Percentiles rank a stretch among this genome's conserved stretches.
Conservation (phyloP, 164 flowering plant species). For the Vitis vinifera region DNA sequence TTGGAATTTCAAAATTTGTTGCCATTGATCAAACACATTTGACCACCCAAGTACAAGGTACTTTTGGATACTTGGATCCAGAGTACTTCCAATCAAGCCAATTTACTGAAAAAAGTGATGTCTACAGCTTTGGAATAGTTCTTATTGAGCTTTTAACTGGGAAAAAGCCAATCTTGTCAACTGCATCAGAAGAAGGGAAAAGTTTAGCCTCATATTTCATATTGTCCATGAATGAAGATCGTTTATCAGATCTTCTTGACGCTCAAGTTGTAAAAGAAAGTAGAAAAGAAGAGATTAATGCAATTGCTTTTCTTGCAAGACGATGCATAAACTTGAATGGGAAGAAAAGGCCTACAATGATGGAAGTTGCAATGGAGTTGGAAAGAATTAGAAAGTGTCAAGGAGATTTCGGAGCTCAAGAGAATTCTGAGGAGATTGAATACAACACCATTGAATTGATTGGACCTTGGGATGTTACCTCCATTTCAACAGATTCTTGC, state of each 20-base stretch:
- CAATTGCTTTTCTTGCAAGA: conserved; percentile 18
- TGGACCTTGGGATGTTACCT: no score
- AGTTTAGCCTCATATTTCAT: conserved; percentile 21
- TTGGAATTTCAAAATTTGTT: conserved; percentile 18
- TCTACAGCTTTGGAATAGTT: conserved; percentile 21
- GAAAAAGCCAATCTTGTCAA: conserved; percentile 14
- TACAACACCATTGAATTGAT: no score
- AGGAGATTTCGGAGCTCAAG: no score
- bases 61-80: conserved; percentile 24
- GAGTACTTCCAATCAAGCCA: conserved; percentile 23
- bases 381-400: conserved; percentile 2
- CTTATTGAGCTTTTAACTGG: conserved; percentile 28
- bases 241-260: conserved; percentile 19
- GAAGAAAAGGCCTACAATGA: conserved; percentile 26
- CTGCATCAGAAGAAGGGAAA: conserved; percentile 5
- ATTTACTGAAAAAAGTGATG: conserved; percentile 15
- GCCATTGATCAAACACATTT: conserved; percentile 15
- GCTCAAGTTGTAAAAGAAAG: conserved; percentile 6
- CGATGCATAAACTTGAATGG: conserved; percentile 19
- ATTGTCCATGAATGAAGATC: conserved; percentile 12
- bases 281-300: conserved; percentile 18
- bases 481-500: no score
- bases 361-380: conserved; percentile 12
- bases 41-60: conserved; percentile 18
- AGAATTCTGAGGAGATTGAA: no score